Evolutionary conservation across 2,329 filamentous ascomycete species (phyloP).

Genomic region (Diplodia scrobiculata): DNA sequence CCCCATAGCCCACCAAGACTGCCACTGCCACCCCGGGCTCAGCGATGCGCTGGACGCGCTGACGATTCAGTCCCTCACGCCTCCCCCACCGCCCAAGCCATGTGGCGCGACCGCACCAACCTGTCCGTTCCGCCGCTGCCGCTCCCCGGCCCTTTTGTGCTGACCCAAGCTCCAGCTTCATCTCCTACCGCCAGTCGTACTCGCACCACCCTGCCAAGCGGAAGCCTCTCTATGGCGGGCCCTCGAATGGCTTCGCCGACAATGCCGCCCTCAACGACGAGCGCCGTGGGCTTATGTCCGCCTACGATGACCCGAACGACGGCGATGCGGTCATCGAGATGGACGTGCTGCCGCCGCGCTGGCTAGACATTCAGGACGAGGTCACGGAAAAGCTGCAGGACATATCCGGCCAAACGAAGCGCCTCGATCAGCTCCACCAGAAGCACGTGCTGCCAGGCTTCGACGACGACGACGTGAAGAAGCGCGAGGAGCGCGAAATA

Average conservation of each 20-base stretch:
- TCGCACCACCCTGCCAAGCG: constrained; percentile 90
- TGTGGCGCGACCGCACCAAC: constrained; percentile 99
- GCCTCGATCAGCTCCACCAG: constrained; percentile 88
- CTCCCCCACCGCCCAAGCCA: constrained; percentile 48
- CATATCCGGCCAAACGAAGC: constrained; percentile 79
- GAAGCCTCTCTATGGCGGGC: constrained; percentile 64
- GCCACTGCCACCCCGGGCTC: neutral
- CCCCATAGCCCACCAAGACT: constrained; percentile 18
- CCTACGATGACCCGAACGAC: constrained; percentile 76
- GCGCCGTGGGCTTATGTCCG: constrained; percentile 80
- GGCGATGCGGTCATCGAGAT: constrained; percentile 97
- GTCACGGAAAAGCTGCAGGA: constrained; percentile 79
- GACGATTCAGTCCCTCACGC: constrained; percentile 40
- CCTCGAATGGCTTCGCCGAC: constrained; percentile 57
- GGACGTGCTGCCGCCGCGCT: constrained; percentile 91
- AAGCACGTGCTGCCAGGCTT: constrained; percentile 97
- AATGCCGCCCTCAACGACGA: constrained; percentile 58
- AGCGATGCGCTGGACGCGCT: constrained; percentile 25
- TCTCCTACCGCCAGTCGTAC: constrained; percentile 98
- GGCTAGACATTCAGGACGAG: constrained; percentile 94
- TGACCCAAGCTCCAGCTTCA: constrained; percentile 67
- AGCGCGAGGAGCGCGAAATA: constrained; percentile 83
- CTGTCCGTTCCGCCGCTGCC: constrained; percentile 64
- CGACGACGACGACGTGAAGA: constrained; percentile 89
- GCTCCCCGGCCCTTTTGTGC: constrained; percentile 33